These are phyloP conservation scores for Vachellia collinsii DNA, from an alignment of 306 rosid genomes.

Conservation along the genomic window DNA sequence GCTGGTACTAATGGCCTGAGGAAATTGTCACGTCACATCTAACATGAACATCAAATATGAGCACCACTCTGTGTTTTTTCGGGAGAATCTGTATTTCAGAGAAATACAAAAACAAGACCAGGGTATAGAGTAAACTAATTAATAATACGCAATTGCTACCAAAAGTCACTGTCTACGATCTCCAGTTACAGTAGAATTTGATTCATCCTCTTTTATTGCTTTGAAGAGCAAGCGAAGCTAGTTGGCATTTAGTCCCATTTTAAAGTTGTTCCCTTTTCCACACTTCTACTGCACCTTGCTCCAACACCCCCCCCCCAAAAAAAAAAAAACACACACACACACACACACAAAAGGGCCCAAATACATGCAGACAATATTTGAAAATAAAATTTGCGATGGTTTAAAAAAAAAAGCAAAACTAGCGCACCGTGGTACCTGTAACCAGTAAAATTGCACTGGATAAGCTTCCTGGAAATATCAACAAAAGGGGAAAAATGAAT, in stretches of 20 bases:
- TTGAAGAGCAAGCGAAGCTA: constrained; percentile 3
- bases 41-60: neutral
- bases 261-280: neutral
- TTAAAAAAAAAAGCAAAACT: constrained; percentile 7
- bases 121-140: neutral
- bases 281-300: neutral
- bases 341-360: neutral
- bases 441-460: constrained; percentile 70
- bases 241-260: neutral
- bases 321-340: too few species aligned
- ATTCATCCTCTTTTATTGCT: neutral
- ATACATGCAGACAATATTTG: neutral
- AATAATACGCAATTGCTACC: neutral
- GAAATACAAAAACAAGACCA: neutral
- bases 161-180: neutral
- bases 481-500: neutral
- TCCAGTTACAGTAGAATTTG: neutral
- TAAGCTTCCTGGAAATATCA: constrained; percentile 59
- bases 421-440: constrained; percentile 70
- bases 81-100: neutral
- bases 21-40: neutral
- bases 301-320: too few species aligned
- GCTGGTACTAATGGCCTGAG: too few species aligned
- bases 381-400: neutral
- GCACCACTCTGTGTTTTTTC: neutral